These are phyloP conservation scores for Cyathus striatus DNA, from an alignment of 768 basidiomycete genomes.

Conservation along the genomic window DNA sequence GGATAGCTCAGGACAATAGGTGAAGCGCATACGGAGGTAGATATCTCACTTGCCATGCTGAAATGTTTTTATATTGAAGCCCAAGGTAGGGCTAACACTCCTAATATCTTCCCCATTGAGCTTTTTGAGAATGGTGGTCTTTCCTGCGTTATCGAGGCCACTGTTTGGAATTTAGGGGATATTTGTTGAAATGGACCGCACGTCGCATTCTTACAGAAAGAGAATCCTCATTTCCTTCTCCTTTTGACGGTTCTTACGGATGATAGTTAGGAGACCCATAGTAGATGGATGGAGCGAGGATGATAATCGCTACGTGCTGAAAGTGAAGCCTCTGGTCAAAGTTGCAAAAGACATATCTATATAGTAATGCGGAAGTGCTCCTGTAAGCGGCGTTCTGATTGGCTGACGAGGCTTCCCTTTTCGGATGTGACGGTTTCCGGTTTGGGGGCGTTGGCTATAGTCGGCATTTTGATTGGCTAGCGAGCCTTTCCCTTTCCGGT, in stretches of 20 bases:
- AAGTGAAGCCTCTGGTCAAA: too few relatives aligned
- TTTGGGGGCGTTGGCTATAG: too few relatives aligned
- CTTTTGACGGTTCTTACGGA: slow-evolving; percentile 92
- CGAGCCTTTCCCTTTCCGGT: too few relatives aligned
- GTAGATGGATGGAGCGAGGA: background rate
- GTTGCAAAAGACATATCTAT: too few relatives aligned
- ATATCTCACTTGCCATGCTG: slow-evolving; percentile 73
- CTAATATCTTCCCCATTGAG: slow-evolving; percentile 89
- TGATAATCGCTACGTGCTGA: background rate
- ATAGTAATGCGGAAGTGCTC: too few relatives aligned
- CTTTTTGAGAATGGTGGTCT: slow-evolving; percentile 96
- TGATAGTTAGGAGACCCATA: slow-evolving; percentile 96
- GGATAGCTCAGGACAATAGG: too few relatives aligned
- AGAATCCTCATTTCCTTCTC: slow-evolving; percentile 96
- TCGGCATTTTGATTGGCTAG: too few relatives aligned
- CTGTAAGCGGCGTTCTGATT: too few relatives aligned
- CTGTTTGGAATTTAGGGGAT: slow-evolving; percentile 34
- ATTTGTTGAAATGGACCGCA: slow-evolving; percentile 1
- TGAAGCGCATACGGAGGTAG: too few relatives aligned
- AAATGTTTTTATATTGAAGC: slow-evolving; percentile 99
- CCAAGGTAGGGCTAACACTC: slow-evolving; percentile 87
- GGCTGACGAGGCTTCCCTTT: too few relatives aligned
- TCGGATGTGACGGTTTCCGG: too few relatives aligned
- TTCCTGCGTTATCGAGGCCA: slow-evolving; percentile 97
- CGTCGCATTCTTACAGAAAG: slow-evolving; percentile 66